Evolutionary conservation across 2,329 filamentous ascomycete genomes (phyloP).

Genomic region (Anthostomella pinea): DNA sequence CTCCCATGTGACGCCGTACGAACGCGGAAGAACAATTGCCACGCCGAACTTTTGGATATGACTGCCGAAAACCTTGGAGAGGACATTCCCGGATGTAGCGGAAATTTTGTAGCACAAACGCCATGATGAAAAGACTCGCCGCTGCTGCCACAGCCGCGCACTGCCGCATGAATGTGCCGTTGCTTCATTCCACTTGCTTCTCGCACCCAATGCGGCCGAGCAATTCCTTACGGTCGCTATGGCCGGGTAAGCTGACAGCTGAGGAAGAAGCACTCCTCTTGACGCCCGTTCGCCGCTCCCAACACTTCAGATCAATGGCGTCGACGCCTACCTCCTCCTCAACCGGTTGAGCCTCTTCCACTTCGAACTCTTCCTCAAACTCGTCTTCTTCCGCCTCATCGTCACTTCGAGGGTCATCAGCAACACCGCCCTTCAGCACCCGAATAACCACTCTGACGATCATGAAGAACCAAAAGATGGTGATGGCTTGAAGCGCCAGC

Average conservation of each 20-base stretch:
- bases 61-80: conserved; percentile 9
- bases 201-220: conserved; percentile 81
- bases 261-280: conserved; percentile 53
- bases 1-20: conserved; percentile 16
- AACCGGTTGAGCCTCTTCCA: conserved; percentile 54
- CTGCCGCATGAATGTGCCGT: conserved; percentile 4
- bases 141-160: conserved; percentile 3
- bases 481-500: conserved; percentile 74
- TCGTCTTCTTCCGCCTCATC: conserved; percentile 70
- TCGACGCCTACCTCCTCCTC: conserved; percentile 78
- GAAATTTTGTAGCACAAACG: conserved; percentile 3
- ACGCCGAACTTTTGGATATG: conserved; percentile 21
- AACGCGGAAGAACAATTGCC: conserved; percentile 18
- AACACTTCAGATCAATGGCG: conserved; percentile 62
- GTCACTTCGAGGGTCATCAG: conserved; percentile 85
- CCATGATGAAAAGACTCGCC: conserved; percentile 9
- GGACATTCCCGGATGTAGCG: not conserved
- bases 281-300: conserved; percentile 55
- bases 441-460: conserved; percentile 79
- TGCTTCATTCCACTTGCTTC: conserved; percentile 59
- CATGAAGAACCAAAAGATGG: conserved; percentile 85
- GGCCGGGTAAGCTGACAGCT: conserved; percentile 65
- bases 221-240: conserved; percentile 76
- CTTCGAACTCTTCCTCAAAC: conserved; percentile 51
- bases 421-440: conserved; percentile 71